These are phyloP conservation scores for Arabis hirsuta DNA, from an alignment of 345 rosid species.

Conservation along the genomic window DNA sequence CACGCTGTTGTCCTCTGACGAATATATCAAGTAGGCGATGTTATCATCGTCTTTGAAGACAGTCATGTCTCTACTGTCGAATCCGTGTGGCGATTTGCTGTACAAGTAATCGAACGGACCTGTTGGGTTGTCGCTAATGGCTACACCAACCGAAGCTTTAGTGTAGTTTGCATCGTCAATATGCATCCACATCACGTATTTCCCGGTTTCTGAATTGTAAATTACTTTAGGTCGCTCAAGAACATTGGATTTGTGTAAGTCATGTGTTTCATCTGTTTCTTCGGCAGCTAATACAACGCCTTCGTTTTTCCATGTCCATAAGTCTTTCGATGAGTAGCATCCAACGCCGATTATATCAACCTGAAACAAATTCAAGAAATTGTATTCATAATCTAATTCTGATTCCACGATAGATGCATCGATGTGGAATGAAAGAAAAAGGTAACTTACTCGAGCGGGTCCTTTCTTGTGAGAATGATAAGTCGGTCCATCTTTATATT, in stretches of 20 bases:
- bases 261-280: conserved; percentile 71
- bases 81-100: conserved; percentile 81
- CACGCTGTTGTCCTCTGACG: conserved; percentile 86
- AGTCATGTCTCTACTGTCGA: conserved; percentile 94
- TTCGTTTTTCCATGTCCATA: conserved; percentile 93
- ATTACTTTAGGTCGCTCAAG: conserved; percentile 95
- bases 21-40: conserved; percentile 76
- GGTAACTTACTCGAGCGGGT: conserved; percentile 74
- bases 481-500: conserved; percentile 94
- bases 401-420: conserved; percentile 7
- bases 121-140: conserved; percentile 70
- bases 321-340: conserved; percentile 94
- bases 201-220: conserved; percentile 68
- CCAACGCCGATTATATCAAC: conserved; percentile 95
- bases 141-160: conserved; percentile 83
- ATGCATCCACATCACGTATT: conserved; percentile 99
- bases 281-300: conserved; percentile 83
- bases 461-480: conserved; percentile 76
- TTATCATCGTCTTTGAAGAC: conserved; percentile 85
- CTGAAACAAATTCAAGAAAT: conserved; percentile 48
- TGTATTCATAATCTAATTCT: neutral
- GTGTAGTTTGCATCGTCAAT: conserved; percentile 90
- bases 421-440: neutral
- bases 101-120: conserved; percentile 80
- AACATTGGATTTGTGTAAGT: conserved; percentile 82